Conservation (phyloP, 352 stramenopile genomes). For the Phytopythium sindhum region DNA sequence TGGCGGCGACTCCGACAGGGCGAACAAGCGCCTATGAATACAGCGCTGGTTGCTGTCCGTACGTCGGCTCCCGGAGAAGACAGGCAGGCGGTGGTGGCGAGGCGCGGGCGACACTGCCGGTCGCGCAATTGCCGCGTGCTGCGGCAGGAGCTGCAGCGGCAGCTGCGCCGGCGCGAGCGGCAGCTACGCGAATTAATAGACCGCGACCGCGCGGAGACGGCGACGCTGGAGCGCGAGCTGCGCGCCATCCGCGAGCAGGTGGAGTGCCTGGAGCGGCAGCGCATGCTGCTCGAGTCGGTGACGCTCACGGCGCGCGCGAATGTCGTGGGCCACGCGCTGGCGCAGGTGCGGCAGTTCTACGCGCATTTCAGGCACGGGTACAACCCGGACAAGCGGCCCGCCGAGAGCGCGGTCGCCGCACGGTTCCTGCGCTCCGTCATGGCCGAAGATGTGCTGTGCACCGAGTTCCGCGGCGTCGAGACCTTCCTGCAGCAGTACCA, state of each 20-base stretch:
- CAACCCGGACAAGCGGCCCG: conserved; percentile 16
- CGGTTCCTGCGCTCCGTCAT: conserved; percentile 40
- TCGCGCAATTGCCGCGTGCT: conserved; percentile 28
- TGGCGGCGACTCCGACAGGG: background rate
- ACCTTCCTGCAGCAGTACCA: conserved; percentile 50
- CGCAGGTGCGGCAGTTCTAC: conserved; percentile 40
- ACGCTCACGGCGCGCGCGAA: conserved; percentile 28
- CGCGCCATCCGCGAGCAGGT: conserved; percentile 30
- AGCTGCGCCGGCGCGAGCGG: background rate
- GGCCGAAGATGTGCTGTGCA: conserved; percentile 38
- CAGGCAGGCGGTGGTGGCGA: background rate
- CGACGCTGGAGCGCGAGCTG: conserved; percentile 17
- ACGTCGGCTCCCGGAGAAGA: no score
- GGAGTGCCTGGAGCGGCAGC: conserved; percentile 28
- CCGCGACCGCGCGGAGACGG: background rate
- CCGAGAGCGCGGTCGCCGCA: conserved; percentile 18
- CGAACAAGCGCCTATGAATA: background rate
- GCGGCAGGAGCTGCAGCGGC: conserved; percentile 2
- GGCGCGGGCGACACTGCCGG: conserved; percentile 11
- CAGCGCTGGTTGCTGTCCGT: background rate
- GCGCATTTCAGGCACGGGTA: conserved; percentile 39
- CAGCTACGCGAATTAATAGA: background rate
- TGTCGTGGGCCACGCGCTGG: conserved; percentile 27
- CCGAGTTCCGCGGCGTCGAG: conserved; percentile 53
- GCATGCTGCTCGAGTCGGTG: conserved; percentile 29